Evolutionary conservation across 2,329 filamentous ascomycete species (phyloP).

Genomic region (Didymella glomerata): DNA sequence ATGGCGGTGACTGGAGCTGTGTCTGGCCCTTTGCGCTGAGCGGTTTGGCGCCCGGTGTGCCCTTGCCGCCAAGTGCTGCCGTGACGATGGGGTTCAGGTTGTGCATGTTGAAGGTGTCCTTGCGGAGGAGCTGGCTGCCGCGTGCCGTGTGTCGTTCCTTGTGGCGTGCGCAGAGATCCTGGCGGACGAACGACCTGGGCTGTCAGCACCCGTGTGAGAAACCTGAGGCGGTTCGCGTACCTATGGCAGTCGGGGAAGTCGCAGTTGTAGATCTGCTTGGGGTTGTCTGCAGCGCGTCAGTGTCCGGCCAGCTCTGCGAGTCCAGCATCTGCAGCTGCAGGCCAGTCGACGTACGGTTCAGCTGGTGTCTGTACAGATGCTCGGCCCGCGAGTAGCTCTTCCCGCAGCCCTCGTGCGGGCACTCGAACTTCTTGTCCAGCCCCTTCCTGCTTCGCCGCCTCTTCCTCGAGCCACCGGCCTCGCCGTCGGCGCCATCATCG

Average conservation of each 20-base stretch:
- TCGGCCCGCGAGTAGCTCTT: constrained; percentile 97
- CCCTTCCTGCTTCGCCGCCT: constrained; percentile 78
- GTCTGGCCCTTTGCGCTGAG: constrained; percentile 25
- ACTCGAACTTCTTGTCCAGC: constrained; percentile 75
- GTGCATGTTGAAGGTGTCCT: constrained; percentile 70
- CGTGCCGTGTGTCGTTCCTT: constrained; percentile 64
- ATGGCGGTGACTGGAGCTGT: constrained; percentile 45
- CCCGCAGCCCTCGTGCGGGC: constrained; percentile 84
- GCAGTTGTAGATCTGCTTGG: constrained; percentile 94
- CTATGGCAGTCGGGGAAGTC: constrained; percentile 87
- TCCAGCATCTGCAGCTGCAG: neutral
- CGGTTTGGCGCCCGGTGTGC: constrained; percentile 30
- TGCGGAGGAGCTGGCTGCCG: constrained; percentile 77
- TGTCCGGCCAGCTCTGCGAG: neutral
- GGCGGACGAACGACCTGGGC: constrained; percentile 80
- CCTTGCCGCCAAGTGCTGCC: constrained; percentile 49
- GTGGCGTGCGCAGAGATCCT: constrained; percentile 83
- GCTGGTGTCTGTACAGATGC: constrained; percentile 93
- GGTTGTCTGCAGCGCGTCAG: constrained; percentile 69
- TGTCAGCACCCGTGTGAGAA: neutral
- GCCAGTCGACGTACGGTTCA: constrained; percentile 75
- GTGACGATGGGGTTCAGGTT: constrained; percentile 55
- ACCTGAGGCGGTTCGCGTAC: neutral
- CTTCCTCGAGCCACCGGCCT: constrained; percentile 57
- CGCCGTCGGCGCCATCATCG: constrained; percentile 38